phyloP scores from a whole-genome alignment of 1,284 basidiomycete genomes.

The Amylostereum areolatum region DNA sequence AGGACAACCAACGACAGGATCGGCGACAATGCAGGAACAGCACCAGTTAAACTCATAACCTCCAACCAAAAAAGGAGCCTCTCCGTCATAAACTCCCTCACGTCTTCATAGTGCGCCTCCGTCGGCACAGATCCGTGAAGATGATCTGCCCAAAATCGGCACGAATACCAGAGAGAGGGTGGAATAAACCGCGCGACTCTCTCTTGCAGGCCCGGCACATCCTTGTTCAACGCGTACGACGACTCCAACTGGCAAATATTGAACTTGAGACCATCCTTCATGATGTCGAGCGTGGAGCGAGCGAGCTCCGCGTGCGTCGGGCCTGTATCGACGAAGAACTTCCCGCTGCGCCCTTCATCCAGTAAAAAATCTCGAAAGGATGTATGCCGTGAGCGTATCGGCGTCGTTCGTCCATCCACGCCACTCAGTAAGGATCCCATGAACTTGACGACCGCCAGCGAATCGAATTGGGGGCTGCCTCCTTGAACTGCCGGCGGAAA shows the following conservation, averaged over 20 bases:
- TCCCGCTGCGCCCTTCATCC: background rate
- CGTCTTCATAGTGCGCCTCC: background rate
- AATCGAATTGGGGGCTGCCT: background rate
- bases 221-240: slow-evolving; percentile 10
- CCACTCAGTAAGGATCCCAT: slow-evolving; percentile 6
- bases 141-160: slow-evolving; percentile 11
- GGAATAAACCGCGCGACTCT: slow-evolving; percentile 1
- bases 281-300: background rate
- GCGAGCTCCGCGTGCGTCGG: slow-evolving; percentile 2
- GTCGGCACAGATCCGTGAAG: background rate
- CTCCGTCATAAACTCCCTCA: slow-evolving; percentile 3
- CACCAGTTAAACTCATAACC: slow-evolving; percentile 8
- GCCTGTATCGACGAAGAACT: slow-evolving; percentile 4
- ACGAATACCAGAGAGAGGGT: slow-evolving; percentile 8
- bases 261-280: slow-evolving; percentile 7
- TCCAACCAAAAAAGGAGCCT: slow-evolving; percentile 15
- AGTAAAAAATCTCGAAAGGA: slow-evolving; percentile 12
- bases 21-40: background rate
- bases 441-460: slow-evolving; percentile 1
- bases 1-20: background rate
- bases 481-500: too few relatives aligned
- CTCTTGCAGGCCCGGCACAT: slow-evolving; percentile 1
- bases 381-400: slow-evolving; percentile 6
- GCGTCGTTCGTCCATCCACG: background rate
- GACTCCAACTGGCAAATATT: slow-evolving; percentile 10